These are phyloP conservation scores for Schizophyllum amplum DNA, from an alignment of 1,284 basidiomycete species.

Conservation along the genomic window DNA sequence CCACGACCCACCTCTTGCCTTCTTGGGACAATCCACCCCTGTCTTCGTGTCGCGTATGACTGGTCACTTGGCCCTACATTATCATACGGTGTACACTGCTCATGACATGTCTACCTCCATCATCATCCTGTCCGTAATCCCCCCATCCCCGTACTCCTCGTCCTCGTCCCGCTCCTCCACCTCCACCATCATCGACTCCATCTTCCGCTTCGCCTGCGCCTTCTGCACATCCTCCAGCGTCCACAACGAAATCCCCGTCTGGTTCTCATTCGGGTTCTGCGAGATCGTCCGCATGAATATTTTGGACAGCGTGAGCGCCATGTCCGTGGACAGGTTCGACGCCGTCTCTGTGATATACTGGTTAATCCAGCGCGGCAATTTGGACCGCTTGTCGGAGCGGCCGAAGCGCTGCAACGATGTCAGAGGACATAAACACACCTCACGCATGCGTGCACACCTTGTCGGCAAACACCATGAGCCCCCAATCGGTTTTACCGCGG, in stretches of 20 bases:
- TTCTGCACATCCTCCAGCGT: slow-evolving; percentile 80
- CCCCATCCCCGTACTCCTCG: slow-evolving; percentile 62
- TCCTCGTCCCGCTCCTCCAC: slow-evolving; percentile 37
- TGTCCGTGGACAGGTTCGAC: slow-evolving; percentile 96
- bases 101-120: slow-evolving; percentile 42
- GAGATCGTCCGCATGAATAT: slow-evolving; percentile 97
- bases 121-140: slow-evolving; percentile 61
- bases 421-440: not conserved
- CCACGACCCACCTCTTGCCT: not conserved
- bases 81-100: no score
- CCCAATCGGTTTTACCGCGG: slow-evolving; percentile 99
- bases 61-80: no score
- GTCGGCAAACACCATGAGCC: slow-evolving; percentile 98
- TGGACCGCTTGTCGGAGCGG: slow-evolving; percentile 91
- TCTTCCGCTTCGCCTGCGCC: slow-evolving; percentile 73
- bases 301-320: slow-evolving; percentile 94
- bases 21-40: not conserved
- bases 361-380: slow-evolving; percentile 98
- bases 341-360: slow-evolving; percentile 98
- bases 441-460: slow-evolving; percentile 52
- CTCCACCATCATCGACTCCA: slow-evolving; percentile 40
- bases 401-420: slow-evolving; percentile 75
- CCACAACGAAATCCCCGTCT: slow-evolving; percentile 94
- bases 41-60: not conserved
- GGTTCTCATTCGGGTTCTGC: slow-evolving; percentile 91